Percentiles rank a stretch among this genome's conserved stretches.
These are phyloP conservation scores for Mangifera indica DNA, from an alignment of 345 rosid genomes.

Conservation along the genomic window DNA sequence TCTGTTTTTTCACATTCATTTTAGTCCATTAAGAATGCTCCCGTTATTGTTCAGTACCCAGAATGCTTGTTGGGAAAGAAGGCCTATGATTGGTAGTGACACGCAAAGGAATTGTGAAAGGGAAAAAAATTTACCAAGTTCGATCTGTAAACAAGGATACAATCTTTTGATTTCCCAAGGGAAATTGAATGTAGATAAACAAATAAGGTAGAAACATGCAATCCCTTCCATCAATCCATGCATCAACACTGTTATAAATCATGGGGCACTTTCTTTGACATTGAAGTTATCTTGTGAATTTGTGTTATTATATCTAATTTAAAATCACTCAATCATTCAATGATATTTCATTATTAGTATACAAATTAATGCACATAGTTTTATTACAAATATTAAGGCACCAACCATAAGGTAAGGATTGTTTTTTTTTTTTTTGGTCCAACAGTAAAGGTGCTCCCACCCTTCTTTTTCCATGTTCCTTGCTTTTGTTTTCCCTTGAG, in stretches of 20 bases:
- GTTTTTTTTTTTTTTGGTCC: not conserved
- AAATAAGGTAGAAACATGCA: not conserved
- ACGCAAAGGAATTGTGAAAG: not conserved
- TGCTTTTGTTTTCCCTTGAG: not conserved
- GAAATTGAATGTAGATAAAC: not conserved
- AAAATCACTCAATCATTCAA: too few species aligned
- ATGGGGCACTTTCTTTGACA: not conserved
- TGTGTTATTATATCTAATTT: too few species aligned
- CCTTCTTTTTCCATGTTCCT: not conserved
- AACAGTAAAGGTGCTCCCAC: not conserved
- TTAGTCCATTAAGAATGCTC: not conserved
- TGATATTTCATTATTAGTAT: too few species aligned
- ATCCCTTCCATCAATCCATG: not conserved
- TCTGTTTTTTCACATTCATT: not conserved
- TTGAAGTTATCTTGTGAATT: not conserved
- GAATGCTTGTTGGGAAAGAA: not conserved
- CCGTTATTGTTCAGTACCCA: not conserved
- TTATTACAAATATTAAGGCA: not conserved
- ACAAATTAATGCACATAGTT: too few species aligned
- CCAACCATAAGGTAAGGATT: not conserved
- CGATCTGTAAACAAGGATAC: not conserved
- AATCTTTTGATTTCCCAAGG: not conserved
- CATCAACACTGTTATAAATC: not conserved
- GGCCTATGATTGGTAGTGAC: too few species aligned
- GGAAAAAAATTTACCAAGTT: not conserved